phyloP scores from a whole-genome alignment of 2,329 filamentous ascomycete genomes.

The Sporothrix curviconia region DNA sequence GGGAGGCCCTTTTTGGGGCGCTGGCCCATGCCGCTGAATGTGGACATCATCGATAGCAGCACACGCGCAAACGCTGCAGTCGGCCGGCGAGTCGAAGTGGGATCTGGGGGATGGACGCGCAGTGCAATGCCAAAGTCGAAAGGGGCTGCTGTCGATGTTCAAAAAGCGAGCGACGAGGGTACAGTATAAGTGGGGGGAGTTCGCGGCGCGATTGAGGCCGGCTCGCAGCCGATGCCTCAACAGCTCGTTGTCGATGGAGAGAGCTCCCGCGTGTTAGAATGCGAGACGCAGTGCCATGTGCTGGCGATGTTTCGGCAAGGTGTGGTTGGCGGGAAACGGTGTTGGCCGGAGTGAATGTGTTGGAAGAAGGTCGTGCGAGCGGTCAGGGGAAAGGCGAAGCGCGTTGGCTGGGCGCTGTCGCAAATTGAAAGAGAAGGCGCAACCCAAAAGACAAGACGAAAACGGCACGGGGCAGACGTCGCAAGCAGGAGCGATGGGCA shows the following conservation, averaged over 20 bases:
- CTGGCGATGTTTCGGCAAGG: neutral
- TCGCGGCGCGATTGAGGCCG: too few species aligned
- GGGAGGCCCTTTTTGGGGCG: constrained; percentile 25
- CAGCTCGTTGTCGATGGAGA: neutral
- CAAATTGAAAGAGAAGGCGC: constrained; percentile 1
- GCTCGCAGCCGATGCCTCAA: neutral
- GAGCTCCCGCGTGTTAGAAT: neutral
- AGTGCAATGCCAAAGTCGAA: too few species aligned
- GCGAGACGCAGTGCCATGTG: neutral
- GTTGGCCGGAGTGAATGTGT: neutral
- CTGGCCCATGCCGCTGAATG: constrained; percentile 19
- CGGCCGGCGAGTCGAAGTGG: neutral
- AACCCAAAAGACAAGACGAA: neutral
- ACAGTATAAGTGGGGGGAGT: too few species aligned
- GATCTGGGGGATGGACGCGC: too few species aligned
- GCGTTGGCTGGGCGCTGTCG: neutral
- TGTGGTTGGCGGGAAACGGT: neutral
- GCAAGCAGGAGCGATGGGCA: constrained; percentile 1
- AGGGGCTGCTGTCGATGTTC: neutral
- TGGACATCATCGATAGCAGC: constrained; percentile 21
- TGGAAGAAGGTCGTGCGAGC: neutral
- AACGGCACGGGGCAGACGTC: neutral
- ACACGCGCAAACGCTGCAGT: neutral
- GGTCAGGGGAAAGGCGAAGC: constrained; percentile 1
- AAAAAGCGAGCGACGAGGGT: neutral